Conservation (phyloP, 306 rosid species). For the Morella rubra region DNA sequence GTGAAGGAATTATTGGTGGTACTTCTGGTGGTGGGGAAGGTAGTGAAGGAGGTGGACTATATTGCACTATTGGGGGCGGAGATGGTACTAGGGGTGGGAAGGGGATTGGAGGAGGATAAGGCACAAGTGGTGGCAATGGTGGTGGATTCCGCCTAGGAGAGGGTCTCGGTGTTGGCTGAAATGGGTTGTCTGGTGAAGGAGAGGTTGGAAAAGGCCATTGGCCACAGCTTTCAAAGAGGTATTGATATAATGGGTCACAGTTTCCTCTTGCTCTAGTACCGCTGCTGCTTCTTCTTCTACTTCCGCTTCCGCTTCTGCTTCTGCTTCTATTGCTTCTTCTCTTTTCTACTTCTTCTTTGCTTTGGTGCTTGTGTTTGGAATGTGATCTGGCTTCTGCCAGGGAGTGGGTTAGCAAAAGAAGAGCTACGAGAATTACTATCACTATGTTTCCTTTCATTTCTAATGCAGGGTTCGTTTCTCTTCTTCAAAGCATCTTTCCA, state of each 20-base stretch:
- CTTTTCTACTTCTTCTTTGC: slow-evolving; percentile 36
- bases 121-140: slow-evolving; percentile 24
- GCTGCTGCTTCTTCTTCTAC: slow-evolving; percentile 1
- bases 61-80: background rate
- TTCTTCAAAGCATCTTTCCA: background rate
- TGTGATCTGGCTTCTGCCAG: slow-evolving; percentile 33
- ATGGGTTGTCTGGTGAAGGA: slow-evolving; percentile 70
- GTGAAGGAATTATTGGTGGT: slow-evolving; percentile 15
- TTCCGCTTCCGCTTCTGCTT: background rate
- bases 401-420: slow-evolving; percentile 42
- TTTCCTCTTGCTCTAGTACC: slow-evolving; percentile 25
- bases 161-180: slow-evolving; percentile 47
- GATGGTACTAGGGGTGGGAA: slow-evolving; percentile 11
- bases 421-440: slow-evolving; percentile 28
- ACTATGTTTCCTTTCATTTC: slow-evolving; percentile 56
- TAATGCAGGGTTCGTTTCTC: background rate
- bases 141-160: slow-evolving; percentile 26
- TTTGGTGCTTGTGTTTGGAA: slow-evolving; percentile 16
- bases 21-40: slow-evolving; percentile 14
- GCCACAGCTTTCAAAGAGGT: slow-evolving; percentile 58
- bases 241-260: slow-evolving; percentile 71
- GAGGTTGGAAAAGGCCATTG: slow-evolving; percentile 76
- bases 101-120: slow-evolving; percentile 42
- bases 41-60: slow-evolving; percentile 22
- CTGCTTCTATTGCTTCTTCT: slow-evolving; percentile 18